phyloP scores from a whole-genome alignment of 805 yeast species.

The Clavispora carvajalis region DNA sequence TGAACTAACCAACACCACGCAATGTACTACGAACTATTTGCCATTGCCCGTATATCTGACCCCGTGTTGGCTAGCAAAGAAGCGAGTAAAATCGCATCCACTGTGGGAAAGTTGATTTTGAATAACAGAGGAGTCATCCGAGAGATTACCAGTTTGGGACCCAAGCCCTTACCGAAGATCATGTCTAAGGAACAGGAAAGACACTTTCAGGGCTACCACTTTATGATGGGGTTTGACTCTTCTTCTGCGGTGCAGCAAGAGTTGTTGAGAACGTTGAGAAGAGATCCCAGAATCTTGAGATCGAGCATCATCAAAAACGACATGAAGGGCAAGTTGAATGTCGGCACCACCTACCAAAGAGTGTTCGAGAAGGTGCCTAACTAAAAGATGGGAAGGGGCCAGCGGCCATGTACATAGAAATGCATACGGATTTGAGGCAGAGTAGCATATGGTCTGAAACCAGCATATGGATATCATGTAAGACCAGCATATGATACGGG shows the following conservation, averaged over 20 bases:
- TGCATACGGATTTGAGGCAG: neutral
- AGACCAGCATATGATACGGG: no score
- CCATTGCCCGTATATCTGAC: constrained; percentile 76
- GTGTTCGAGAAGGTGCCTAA: constrained; percentile 11
- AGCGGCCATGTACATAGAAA: constrained; percentile 1
- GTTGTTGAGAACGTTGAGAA: constrained; percentile 69
- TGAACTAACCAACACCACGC: neutral
- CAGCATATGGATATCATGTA: no score
- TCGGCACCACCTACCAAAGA: constrained; percentile 54
- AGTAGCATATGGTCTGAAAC: no score
- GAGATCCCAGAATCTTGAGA: constrained; percentile 89
- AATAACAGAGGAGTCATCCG: constrained; percentile 93
- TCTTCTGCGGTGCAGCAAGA: constrained; percentile 84
- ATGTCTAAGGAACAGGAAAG: constrained; percentile 81
- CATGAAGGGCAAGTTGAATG: constrained; percentile 46
- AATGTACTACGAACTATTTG: constrained; percentile 88
- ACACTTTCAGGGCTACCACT: constrained; percentile 87
- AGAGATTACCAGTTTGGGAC: constrained; percentile 73
- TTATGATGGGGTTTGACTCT: constrained; percentile 80
- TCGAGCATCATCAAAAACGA: constrained; percentile 65
- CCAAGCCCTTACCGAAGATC: constrained; percentile 71
- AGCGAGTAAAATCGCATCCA: constrained; percentile 42
- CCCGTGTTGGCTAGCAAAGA: constrained; percentile 37
- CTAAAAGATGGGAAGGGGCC: constrained; percentile 2
- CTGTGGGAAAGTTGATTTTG: constrained; percentile 77